phyloP scores from a whole-genome alignment of 352 stramenopile genomes.

The Phytophthora capsici region DNA sequence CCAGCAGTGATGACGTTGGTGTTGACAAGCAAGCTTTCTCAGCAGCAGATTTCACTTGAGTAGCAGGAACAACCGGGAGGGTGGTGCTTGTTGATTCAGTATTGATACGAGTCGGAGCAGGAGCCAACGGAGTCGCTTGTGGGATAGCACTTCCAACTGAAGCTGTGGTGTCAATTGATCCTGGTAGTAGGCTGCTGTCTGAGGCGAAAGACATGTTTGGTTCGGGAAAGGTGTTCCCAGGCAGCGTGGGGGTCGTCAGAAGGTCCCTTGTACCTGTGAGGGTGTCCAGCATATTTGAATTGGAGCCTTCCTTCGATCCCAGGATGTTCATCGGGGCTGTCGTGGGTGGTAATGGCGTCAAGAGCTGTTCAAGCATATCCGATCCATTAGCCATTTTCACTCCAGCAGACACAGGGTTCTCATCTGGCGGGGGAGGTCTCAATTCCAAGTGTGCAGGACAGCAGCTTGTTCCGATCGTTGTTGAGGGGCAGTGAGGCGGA shows the following conservation, averaged over 20 bases:
- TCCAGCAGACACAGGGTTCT: not conserved
- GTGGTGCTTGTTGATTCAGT: not conserved
- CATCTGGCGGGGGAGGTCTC: slow-evolving; percentile 36
- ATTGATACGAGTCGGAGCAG: slow-evolving; percentile 4
- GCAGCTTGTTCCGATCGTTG: slow-evolving; percentile 40
- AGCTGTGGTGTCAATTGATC: slow-evolving; percentile 4
- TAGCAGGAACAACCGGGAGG: slow-evolving; percentile 19
- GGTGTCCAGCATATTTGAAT: not conserved
- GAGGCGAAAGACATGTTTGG: slow-evolving; percentile 15
- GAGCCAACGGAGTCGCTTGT: slow-evolving; percentile 1
- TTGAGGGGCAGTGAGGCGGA: slow-evolving; percentile 34
- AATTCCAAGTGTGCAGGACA: slow-evolving; percentile 43
- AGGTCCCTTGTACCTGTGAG: slow-evolving; percentile 3
- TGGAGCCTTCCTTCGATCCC: slow-evolving; percentile 2
- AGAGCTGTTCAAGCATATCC: slow-evolving; percentile 32
- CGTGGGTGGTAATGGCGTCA: slow-evolving; percentile 18
- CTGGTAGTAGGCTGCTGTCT: slow-evolving; percentile 1
- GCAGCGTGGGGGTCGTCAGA: slow-evolving; percentile 5
- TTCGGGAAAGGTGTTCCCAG: slow-evolving; percentile 20
- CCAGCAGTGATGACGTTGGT: slow-evolving; percentile 43
- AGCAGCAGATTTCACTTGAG: slow-evolving; percentile 22
- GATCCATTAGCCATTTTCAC: slow-evolving; percentile 14
- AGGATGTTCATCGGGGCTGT: not conserved
- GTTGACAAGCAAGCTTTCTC: slow-evolving; percentile 39
- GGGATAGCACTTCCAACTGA: not conserved